These are phyloP conservation scores for Amauroascus verrucosus DNA, from an alignment of 2,329 filamentous ascomycete genomes.

Conservation along the genomic window DNA sequence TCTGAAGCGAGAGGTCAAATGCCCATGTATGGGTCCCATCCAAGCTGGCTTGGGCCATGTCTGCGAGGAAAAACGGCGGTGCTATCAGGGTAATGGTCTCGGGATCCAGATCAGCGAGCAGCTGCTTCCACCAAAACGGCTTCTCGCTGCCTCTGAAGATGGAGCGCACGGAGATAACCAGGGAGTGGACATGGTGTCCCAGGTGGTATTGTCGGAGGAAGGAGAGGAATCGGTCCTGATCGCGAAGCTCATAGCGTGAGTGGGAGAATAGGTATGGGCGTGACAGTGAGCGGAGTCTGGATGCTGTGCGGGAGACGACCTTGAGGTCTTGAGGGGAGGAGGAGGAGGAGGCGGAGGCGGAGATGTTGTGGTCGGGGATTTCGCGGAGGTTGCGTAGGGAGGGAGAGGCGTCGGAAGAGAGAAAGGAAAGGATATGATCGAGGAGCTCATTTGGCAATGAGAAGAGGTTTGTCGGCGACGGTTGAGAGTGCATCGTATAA, in stretches of 20 bases:
- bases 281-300: slow-evolving; percentile 43
- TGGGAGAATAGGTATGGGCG: slow-evolving; percentile 51
- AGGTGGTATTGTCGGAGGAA: slow-evolving; percentile 31
- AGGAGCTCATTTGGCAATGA: slow-evolving; percentile 53
- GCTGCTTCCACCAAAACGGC: slow-evolving; percentile 43
- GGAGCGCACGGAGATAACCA: slow-evolving; percentile 38
- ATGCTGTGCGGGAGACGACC: slow-evolving; percentile 45
- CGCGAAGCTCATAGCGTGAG: slow-evolving; percentile 32
- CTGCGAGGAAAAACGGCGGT: slow-evolving; percentile 52
- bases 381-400: slow-evolving; percentile 42
- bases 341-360: slow-evolving; percentile 26
- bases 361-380: slow-evolving; percentile 40
- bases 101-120: slow-evolving; percentile 48
- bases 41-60: slow-evolving; percentile 48
- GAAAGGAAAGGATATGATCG: slow-evolving; percentile 46
- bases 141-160: slow-evolving; percentile 31
- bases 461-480: slow-evolving; percentile 1
- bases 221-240: slow-evolving; percentile 28
- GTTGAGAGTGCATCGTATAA: background rate
- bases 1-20: slow-evolving; percentile 54
- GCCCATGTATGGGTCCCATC: slow-evolving; percentile 51
- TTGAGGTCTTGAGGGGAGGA: slow-evolving; percentile 51
- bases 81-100: slow-evolving; percentile 48
- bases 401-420: slow-evolving; percentile 41
- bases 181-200: slow-evolving; percentile 35